These are phyloP conservation scores for Clonostachys byssicola DNA, from an alignment of 2,329 filamentous ascomycete species.

Conservation along the genomic window DNA sequence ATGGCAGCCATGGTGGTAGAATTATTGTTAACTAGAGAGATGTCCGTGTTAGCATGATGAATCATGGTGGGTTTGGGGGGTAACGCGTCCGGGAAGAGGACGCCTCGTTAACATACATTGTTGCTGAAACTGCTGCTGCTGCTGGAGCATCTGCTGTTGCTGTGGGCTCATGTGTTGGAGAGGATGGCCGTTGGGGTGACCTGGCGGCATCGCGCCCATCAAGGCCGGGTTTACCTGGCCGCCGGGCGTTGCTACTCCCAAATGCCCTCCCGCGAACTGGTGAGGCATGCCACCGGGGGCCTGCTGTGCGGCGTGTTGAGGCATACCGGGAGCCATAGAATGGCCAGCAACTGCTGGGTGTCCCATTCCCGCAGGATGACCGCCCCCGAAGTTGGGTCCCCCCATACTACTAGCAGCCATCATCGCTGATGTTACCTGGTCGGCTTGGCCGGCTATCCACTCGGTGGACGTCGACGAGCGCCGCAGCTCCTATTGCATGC, in stretches of 20 bases:
- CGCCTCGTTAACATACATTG: conserved; percentile 19
- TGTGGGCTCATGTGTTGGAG: conserved; percentile 67
- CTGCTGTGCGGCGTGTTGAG: conserved; percentile 67
- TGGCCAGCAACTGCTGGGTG: conserved; percentile 67
- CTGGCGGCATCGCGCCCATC: conserved; percentile 74
- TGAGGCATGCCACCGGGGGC: conserved; percentile 63
- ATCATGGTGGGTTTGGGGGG: background rate
- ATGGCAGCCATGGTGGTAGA: conserved; percentile 31
- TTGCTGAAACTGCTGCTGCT: conserved; percentile 36
- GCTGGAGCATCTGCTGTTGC: conserved; percentile 54
- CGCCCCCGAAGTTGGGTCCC: conserved; percentile 48
- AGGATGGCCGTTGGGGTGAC: conserved; percentile 63
- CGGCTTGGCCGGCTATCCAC: conserved; percentile 47
- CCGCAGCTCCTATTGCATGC: conserved; percentile 42
- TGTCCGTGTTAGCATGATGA: background rate
- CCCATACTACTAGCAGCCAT: conserved; percentile 61
- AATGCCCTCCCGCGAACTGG: conserved; percentile 59
- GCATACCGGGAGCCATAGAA: conserved; percentile 58
- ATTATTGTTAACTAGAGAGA: conserved; percentile 21
- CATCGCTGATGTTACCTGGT: conserved; percentile 38
- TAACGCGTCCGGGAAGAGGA: background rate
- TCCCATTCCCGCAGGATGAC: conserved; percentile 68
- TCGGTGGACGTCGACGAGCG: conserved; percentile 52
- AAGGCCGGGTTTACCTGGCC: conserved; percentile 71
- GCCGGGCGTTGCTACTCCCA: conserved; percentile 68